Evolutionary conservation across 192 early-diverging fungal species (phyloP), one percentile per base, ranked within the genome.

Genomic region (Ambispora gerdemannii): DNA sequence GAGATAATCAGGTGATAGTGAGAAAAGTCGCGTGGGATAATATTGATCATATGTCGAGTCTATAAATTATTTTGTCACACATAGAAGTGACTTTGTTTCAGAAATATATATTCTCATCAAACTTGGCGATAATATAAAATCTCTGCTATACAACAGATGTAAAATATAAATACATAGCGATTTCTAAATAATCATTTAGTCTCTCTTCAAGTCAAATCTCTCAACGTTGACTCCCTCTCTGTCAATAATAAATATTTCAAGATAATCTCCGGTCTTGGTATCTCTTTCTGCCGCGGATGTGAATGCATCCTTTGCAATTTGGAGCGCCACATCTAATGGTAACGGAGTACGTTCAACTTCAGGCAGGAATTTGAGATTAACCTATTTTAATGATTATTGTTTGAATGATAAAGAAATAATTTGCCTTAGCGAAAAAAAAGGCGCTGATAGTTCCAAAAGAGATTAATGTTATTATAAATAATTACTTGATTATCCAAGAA

Each of bases 231-330:
- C 87, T 33, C 92, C 92, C 13, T 84, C 85, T 72, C 77, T 85
- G 50, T 84, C 91, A 63, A 99, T 88, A 33, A 93, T 82, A 80
- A 91, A 96, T 71, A 98, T 89, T 70, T 99, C 92, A 11, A 98
- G 81, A 76, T 82, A 88, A 80, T 99, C 97, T 71, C 97, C 97
- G 22, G 97, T 99, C 79, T 98, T 90, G 59, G 98, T 99, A 77
- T 99, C 96, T 64, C 97, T 92, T 84, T 99, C 97, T 2, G 97
- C 91, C 19, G 95, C 96, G 30, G 90, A 88, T 3, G 92, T 95
- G 76, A 99, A 99, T 8, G 95, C 91, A 74, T 99, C 97, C 75
- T 95, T 97, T 35, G 90, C 87, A 58, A 99, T 86, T 38, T 87
- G 78, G 27, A 90, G 56, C 4, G 89, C 95, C 69, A 84, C 67